A percentile compares a stretch with the other conserved stretches of the same genome.
Evolutionary conservation across 2,329 filamentous ascomycete species (phyloP).

Genomic region (Cyphellophora europaea): DNA sequence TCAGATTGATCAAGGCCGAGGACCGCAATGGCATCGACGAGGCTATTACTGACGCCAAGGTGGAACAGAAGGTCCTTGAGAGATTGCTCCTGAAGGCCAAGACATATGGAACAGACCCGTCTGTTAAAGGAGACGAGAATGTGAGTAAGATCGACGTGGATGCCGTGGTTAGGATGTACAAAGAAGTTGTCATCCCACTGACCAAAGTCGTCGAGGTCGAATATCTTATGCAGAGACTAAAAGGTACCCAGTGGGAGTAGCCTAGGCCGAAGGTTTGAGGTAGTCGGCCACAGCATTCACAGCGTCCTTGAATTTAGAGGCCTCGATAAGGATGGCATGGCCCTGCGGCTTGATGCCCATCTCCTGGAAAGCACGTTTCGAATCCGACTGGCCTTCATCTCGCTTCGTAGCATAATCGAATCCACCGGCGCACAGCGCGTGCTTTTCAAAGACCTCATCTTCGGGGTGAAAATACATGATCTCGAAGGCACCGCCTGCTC

Average conservation of each 20-base stretch:
- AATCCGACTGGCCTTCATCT: conserved; percentile 74
- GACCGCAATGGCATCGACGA: conserved; percentile 76
- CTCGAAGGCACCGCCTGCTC: conserved; percentile 43
- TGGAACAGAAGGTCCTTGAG: conserved; percentile 87
- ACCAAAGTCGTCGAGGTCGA: conserved; percentile 99
- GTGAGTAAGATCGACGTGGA: conserved; percentile 78
- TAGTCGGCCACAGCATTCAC: conserved; percentile 70
- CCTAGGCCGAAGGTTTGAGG: conserved; percentile 46
- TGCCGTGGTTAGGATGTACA: conserved; percentile 81
- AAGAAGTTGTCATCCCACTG: conserved; percentile 85
- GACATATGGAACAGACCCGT: conserved; percentile 89
- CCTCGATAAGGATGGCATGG: conserved; percentile 80
- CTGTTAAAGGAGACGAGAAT: conserved; percentile 39
- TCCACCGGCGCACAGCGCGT: conserved; percentile 59
- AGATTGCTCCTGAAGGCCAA: conserved; percentile 77
- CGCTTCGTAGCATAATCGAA: conserved; percentile 71
- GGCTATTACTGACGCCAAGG: conserved; percentile 80
- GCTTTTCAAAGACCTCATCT: conserved; percentile 76
- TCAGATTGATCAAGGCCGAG: conserved; percentile 66
- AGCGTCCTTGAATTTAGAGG: conserved; percentile 62
- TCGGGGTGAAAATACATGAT: conserved; percentile 92
- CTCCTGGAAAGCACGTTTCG: conserved; percentile 90
- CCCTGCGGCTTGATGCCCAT: conserved; percentile 77
- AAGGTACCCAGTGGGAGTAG: conserved; percentile 40
- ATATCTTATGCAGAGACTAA: conserved; percentile 88